Evolutionary conservation across 257 asterid species (phyloP).

Genomic region (Salvia splendens): DNA sequence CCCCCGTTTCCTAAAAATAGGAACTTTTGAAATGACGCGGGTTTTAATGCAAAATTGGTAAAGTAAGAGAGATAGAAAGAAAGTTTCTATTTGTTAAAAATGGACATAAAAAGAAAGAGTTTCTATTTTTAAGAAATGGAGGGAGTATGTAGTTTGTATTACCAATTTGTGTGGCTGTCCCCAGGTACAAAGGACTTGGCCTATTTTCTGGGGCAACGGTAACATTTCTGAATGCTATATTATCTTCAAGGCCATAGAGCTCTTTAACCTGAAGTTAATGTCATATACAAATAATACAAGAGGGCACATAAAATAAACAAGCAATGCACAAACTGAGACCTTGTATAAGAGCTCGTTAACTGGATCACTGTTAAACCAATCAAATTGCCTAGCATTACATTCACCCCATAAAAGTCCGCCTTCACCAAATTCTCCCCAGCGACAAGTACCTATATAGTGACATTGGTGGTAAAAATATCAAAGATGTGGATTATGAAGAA

Average conservation of each 20-base stretch:
- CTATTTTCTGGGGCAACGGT: conserved; percentile 81
- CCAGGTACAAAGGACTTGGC: conserved; percentile 89
- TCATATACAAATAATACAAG: not conserved
- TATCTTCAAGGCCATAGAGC: conserved; percentile 83
- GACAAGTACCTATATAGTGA: conserved; percentile 72
- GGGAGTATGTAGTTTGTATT: conserved; percentile 24
- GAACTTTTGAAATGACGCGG: too few relatives aligned
- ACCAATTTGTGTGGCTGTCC: conserved; percentile 99
- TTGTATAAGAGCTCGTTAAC: conserved; percentile 65
- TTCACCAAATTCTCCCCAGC: conserved; percentile 99
- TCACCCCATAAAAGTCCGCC: conserved; percentile 99
- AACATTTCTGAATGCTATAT: conserved; percentile 69
- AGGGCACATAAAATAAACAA: conserved; percentile 21
- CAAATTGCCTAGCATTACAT: conserved; percentile 74
- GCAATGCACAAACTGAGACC: conserved; percentile 45
- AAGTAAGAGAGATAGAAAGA: too few relatives aligned
- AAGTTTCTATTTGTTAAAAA: too few relatives aligned
- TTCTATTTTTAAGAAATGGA: too few relatives aligned
- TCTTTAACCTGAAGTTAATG: conserved; percentile 75
- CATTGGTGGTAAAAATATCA: conserved; percentile 27
- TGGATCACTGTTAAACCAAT: conserved; percentile 85
- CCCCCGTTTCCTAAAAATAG: too few relatives aligned
- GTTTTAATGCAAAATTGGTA: too few relatives aligned
- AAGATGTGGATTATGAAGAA: conserved; percentile 27
- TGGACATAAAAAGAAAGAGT: too few relatives aligned